Evolutionary conservation across 805 yeast genomes (phyloP), one percentile per base, ranked within the genome.

Genomic region (Maudiozyma serrabonitensis): DNA sequence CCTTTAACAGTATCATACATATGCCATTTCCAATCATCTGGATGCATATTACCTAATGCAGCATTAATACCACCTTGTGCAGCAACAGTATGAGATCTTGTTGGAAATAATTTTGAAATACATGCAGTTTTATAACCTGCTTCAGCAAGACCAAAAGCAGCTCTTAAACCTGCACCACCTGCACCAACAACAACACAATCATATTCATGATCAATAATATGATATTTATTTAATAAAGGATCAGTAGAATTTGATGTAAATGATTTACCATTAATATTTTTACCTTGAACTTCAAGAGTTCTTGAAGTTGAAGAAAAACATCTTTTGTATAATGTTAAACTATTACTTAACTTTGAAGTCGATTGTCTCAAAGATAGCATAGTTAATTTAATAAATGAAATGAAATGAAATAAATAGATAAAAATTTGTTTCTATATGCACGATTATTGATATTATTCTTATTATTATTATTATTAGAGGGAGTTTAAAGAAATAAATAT

Each of bases 11-110:
- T 91, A 68, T 91, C 99, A 73, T 93, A 91, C 97, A 91, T 90
- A 72, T 91, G 99, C 97, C 98, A 93, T 71, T 87, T 95, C 99
- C 99, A 91, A 75, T 90, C 90, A 71, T 91, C 99, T 59, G 80
- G 77, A 75, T 93, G 98, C 96, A 91, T 91, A 78, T 91, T 91
- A 60, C 98, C 99, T 57, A 91, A 78, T 31, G 99, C 99, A 58
- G 98, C 99, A 65, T 91, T 91, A 72, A 91, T 93, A 75, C 99
- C 99, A 73, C 99, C 99, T 73, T 91, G 99, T 46, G 99, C 99
- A 50, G 98, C 98, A 46, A 91, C 99, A 19, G 99, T 91, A 69
- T 91, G 99, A 18, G 97, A 90, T 74, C 99, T 85, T 31, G 99
- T 91, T 50, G 98, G 99, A 78, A 91, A 91, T 63, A 91, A 80